Conservation (phyloP, 495 filamentous ascomycete species). For the Copromyces sp. region DNA sequence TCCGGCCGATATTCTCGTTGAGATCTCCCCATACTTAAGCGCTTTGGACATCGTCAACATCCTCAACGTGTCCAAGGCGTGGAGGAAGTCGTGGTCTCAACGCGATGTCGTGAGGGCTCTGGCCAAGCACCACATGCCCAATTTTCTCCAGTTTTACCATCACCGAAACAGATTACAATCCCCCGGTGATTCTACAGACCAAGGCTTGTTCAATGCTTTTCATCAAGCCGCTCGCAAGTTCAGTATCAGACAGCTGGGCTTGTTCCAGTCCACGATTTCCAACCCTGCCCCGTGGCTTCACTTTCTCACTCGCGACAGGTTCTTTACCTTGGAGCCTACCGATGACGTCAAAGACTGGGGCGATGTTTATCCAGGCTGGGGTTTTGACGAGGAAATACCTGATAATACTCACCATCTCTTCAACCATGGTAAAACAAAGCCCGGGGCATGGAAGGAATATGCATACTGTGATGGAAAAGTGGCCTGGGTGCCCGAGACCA, state of each 20-base stretch:
- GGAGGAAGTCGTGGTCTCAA: constrained; percentile 21
- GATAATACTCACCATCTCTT: background rate
- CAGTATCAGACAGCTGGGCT: constrained; percentile 5
- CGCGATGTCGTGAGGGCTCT: constrained; percentile 9
- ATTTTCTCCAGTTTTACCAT: constrained; percentile 3
- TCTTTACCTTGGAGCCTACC: background rate
- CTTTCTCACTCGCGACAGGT: background rate
- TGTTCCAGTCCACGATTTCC: constrained; percentile 2
- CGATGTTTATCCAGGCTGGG: background rate
- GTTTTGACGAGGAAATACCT: background rate
- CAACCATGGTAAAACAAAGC: too few relatives aligned
- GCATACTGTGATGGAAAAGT: constrained; percentile 21
- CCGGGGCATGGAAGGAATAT: background rate
- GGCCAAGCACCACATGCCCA: constrained; percentile 13
- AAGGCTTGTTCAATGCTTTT: background rate
- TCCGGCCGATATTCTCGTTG: constrained; percentile 23
- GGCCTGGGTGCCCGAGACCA: constrained; percentile 13
- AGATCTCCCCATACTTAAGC: constrained; percentile 18
- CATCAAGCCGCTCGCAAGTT: background rate
- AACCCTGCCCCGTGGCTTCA: background rate
- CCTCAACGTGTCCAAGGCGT: constrained; percentile 23
- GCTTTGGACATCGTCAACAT: constrained; percentile 11
- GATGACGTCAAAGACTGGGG: background rate
- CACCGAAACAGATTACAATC: background rate
- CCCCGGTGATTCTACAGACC: background rate